Evolutionary conservation across 208 protist genomes (phyloP), one percentile per base, ranked within the genome.

Genomic region (Crithidia acanthocephali): DNA sequence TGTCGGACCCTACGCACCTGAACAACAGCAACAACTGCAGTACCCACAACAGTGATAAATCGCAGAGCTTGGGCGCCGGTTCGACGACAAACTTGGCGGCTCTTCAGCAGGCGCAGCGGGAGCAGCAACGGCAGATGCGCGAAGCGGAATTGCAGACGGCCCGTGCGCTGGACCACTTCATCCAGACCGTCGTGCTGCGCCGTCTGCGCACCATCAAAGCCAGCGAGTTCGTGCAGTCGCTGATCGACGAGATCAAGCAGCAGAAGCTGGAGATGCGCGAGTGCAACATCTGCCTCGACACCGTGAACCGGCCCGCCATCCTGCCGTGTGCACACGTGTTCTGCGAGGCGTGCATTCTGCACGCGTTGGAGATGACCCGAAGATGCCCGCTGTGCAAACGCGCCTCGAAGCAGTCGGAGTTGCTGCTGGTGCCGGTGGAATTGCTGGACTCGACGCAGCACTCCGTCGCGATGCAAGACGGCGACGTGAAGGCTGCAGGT

Each of bases 261-360:
- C 79, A 88, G 53, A 65, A 85, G 69, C 65, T 94, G 42, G 71
- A 73, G 22, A 45, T 77, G 40, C 63, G 76, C 1, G 84, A 90
- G 72, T 94, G 89, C 72, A 84, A 87, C 35, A 94, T 94, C 61
- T 94, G 89, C 75, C 63, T 92, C 18, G 89, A 92, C 55, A 78
- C 52, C 20, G 57, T 94, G 47, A 68, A 74, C 51, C 45, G 52
- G 4, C 90, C 92, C 9, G 80, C 81, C 7, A 87, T 94, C 33
- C 66, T 96, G 37, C 86, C 86, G 22, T 96, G 92, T 58, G 92
- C 68, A 4, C 92, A 96, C 76, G 79, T 86, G 16, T 95, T 92
- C 52, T 96, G 92, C 72, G 56, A 80, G 47, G 74, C 64, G 42
- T 96, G 89, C 65, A 81, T 94, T 50, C 58, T 16, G 23, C 74